These are phyloP conservation scores for Pyricularia grisea DNA, from an alignment of 2,329 filamentous ascomycete genomes.

Conservation along the genomic window DNA sequence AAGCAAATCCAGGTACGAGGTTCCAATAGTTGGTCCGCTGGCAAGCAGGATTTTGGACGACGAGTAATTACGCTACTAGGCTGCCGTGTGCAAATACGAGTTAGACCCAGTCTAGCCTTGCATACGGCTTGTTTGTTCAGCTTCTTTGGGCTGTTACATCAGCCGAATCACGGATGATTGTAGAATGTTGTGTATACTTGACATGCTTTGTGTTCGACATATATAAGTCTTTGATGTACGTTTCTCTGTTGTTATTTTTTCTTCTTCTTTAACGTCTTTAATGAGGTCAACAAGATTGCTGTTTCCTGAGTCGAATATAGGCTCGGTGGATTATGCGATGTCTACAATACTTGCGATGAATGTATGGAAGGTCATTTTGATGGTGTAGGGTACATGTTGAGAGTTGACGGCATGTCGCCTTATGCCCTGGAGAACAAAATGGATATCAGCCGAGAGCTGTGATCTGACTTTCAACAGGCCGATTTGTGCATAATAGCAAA, in stretches of 20 bases:
- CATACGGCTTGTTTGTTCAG: neutral
- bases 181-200: neutral
- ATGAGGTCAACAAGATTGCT: neutral
- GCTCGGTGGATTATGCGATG: neutral
- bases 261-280: neutral
- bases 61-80: slow-evolving; percentile 34
- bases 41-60: slow-evolving; percentile 88
- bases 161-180: neutral
- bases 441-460: too few species aligned
- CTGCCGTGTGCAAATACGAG: slow-evolving; percentile 5
- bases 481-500: neutral
- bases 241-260: neutral
- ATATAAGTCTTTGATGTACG: neutral
- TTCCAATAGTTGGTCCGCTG: slow-evolving; percentile 76
- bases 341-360: neutral
- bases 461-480: neutral
- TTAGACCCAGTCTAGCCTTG: neutral
- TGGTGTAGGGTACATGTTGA: neutral
- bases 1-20: slow-evolving; percentile 53
- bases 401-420: neutral
- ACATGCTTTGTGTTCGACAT: neutral
- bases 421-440: neutral
- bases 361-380: neutral
- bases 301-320: neutral
- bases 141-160: neutral